phyloP scores from a whole-genome alignment of 2,329 filamentous ascomycete genomes.

The Ilyonectria robusta region DNA sequence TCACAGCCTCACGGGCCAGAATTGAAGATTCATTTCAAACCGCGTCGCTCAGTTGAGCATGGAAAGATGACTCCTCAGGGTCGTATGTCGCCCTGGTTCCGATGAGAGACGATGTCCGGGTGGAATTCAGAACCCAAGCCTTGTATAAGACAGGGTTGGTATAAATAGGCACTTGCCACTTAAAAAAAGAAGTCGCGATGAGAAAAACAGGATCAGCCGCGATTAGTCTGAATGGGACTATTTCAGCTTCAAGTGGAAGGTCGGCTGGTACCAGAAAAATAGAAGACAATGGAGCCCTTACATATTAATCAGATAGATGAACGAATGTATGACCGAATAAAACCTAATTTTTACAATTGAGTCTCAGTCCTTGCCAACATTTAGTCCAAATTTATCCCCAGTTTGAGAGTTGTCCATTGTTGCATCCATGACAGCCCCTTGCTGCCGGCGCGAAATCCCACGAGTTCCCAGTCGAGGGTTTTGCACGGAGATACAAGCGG shows the following conservation, averaged over 20 bases:
- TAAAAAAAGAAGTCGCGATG: constrained; percentile 1
- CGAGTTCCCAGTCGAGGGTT: too few species aligned
- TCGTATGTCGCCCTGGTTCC: constrained; percentile 10
- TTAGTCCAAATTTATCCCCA: too few species aligned
- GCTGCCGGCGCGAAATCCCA: too few species aligned
- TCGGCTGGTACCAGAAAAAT: constrained; percentile 12
- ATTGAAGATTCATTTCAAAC: not conserved
- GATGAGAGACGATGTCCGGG: constrained; percentile 18
- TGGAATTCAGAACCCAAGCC: constrained; percentile 6
- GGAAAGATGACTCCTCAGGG: constrained; percentile 5
- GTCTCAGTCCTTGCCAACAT: too few species aligned
- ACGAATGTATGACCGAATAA: constrained; percentile 12
- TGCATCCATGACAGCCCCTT: too few species aligned
- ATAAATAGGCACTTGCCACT: constrained; percentile 1
- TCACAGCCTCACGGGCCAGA: not conserved
- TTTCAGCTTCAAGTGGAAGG: constrained; percentile 32
- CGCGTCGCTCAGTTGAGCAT: constrained; percentile 33
- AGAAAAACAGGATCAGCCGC: constrained; percentile 28
- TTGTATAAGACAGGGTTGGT: not conserved
- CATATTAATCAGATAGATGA: constrained; percentile 8
- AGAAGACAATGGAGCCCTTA: constrained; percentile 9
- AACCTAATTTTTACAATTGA: not conserved
- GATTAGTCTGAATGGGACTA: constrained; percentile 5
- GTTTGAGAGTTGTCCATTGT: too few species aligned
- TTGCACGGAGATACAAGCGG: too few species aligned